Base-by-base conservation (phyloP, 257 asterid species). In the Echium plantagineum region DNA sequence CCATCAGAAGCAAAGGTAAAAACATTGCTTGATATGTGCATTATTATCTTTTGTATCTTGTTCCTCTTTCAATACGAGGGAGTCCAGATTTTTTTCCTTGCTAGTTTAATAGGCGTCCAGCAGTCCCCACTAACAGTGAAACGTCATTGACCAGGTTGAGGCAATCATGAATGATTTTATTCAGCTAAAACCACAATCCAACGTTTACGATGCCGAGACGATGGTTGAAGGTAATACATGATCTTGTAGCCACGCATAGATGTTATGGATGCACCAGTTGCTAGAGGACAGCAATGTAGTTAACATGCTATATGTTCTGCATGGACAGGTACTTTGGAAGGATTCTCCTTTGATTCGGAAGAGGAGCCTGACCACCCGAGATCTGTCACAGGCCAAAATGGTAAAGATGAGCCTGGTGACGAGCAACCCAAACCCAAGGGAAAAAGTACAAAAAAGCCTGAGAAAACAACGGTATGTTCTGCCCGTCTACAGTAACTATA, bases 1-100 rank as follows among this genome's bases (percentile, higher is more conserved):
- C 97, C 73, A 58, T 78, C 95, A 66, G 97, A 90, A 85, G 97
- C 96, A 65, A 90, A 90, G 97, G 96, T 83, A 67, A 69, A 69
- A 89, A 63, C 60, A 60, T 57, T 42, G 17, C 12, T 42, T 10
- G 49, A 42, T 42, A 32, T 54, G 21, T 30, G 9, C 47, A 8
- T 52, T 42, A 6, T 53, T 51, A 59, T 21, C 21, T 63, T 57
- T 15, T 22, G 49, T 21, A 19, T 19, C 42, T 15, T 22, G 15
- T 49, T 24, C n/a, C 9, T 7, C n/a, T 32, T 24, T 38, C 15
- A 38, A 38, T 38, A 38, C 15, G 12, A 38, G 48, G 48, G 48
- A 38, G 48, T 38, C 1, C 9, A 0, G 15, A 35, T 35, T 35
- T 7, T 35, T 42, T 42, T 42, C 5, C 6, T 42, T 4, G 49